Percentiles rank a stretch among this genome's conserved stretches.
These are phyloP conservation scores for Aspergillus piperis DNA, from an alignment of 2,329 filamentous ascomycete species.

Conservation along the genomic window DNA sequence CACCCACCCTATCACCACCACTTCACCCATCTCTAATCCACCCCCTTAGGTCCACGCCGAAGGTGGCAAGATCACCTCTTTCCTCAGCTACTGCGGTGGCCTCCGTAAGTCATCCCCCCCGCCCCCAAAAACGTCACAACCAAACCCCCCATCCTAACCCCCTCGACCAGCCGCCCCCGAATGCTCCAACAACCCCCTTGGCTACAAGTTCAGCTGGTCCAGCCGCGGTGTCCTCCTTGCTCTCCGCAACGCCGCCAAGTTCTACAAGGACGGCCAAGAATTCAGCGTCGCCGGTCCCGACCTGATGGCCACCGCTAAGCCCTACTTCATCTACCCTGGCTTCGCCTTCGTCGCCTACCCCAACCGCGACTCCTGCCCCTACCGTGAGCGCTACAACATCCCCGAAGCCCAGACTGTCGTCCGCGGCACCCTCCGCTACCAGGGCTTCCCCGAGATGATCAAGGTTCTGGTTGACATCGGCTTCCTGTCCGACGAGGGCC, in stretches of 20 bases:
- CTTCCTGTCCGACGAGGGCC: constrained; percentile 74
- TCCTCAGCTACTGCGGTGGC: constrained; percentile 83
- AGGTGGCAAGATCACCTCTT: constrained; percentile 81
- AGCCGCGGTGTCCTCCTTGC: constrained; percentile 85
- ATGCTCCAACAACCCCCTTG: constrained; percentile 81
- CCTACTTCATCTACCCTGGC: constrained; percentile 86
- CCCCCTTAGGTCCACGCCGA: constrained; percentile 71
- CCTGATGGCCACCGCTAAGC: constrained; percentile 84
- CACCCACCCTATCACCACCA: background rate
- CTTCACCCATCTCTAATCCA: background rate
- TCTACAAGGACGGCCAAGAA: constrained; percentile 76
- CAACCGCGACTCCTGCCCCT: constrained; percentile 86
- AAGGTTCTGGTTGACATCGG: constrained; percentile 84
- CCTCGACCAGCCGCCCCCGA: constrained; percentile 58
- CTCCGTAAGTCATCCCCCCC: constrained; percentile 45
- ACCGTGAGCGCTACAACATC: constrained; percentile 86
- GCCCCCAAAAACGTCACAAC: too few relatives aligned
- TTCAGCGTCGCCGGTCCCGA: constrained; percentile 66
- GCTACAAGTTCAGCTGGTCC: constrained; percentile 88
- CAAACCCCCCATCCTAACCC: background rate
- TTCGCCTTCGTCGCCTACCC: constrained; percentile 90
- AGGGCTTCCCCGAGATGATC: constrained; percentile 70
- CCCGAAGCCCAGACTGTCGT: constrained; percentile 88
- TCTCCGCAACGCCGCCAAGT: constrained; percentile 80
- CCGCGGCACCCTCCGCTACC: constrained; percentile 43